Conservation (phyloP, 139 green algal species). For the Pycnococcus provasolii region DNA sequence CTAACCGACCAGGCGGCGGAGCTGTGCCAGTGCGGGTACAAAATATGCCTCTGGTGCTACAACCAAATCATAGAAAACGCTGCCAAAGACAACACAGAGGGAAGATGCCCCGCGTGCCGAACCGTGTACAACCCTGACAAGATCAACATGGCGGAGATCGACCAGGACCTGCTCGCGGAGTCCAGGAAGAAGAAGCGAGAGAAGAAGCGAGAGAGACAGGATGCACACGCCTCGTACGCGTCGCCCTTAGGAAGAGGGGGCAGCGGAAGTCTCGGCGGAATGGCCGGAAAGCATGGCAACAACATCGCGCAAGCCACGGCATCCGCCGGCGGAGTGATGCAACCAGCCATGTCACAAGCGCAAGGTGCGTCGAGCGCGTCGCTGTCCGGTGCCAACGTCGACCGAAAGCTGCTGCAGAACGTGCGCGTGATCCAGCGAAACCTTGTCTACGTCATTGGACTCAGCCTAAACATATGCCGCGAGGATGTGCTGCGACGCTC, state of each 20-base stretch:
- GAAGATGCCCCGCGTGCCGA: constrained; percentile 69
- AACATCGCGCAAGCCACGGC: background rate
- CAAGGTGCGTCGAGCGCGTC: background rate
- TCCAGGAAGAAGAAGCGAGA: constrained; percentile 34
- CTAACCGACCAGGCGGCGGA: constrained; percentile 60
- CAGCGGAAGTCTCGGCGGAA: background rate
- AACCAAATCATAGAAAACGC: constrained; percentile 76
- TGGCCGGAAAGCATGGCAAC: background rate
- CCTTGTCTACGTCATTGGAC: constrained; percentile 79
- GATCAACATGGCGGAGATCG: constrained; percentile 45
- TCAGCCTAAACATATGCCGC: constrained; percentile 62
- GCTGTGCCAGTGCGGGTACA: constrained; percentile 67
- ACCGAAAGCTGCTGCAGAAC: constrained; percentile 47
- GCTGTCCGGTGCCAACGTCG: background rate
- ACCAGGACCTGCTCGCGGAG: constrained; percentile 31
- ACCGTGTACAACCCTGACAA: constrained; percentile 63
- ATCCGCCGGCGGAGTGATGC: background rate
- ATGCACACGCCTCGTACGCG: background rate
- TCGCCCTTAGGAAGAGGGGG: background rate
- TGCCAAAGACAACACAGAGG: constrained; percentile 46
- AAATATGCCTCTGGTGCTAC: constrained; percentile 69
- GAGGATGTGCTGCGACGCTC: constrained; percentile 53
- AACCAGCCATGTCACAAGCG: background rate
- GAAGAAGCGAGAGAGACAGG: constrained; percentile 18
- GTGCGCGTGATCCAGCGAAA: constrained; percentile 82